Conservation (phyloP, 768 basidiomycete genomes). For the Thelephora ganbajun region DNA sequence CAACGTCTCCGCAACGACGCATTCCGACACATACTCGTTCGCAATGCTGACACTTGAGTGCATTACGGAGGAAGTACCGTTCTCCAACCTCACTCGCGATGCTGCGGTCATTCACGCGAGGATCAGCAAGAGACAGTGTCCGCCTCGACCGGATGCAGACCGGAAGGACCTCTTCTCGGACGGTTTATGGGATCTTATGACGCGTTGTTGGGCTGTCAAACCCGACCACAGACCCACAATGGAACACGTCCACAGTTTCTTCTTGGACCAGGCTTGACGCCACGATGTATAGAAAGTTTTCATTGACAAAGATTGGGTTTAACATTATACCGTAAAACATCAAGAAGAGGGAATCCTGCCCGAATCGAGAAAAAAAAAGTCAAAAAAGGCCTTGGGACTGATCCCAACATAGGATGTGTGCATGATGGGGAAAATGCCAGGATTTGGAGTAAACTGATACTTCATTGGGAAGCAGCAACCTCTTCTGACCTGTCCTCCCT, state of each 20-base stretch:
- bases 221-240: slow-evolving; percentile 27
- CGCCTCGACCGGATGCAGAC: slow-evolving; percentile 26
- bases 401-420: too few species aligned
- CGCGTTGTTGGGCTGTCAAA: slow-evolving; percentile 30
- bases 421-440: too few species aligned
- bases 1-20: slow-evolving; percentile 27
- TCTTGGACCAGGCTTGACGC: neutral
- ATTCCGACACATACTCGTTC: slow-evolving; percentile 42
- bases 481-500: neutral
- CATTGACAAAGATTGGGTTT: neutral
- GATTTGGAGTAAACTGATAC: too few species aligned
- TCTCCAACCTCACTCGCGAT: slow-evolving; percentile 33
- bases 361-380: too few species aligned
- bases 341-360: too few species aligned
- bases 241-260: slow-evolving; percentile 16
- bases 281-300: neutral
- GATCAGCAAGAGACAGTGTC: slow-evolving; percentile 21
- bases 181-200: slow-evolving; percentile 31
- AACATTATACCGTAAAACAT: too few species aligned
- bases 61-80: slow-evolving; percentile 38
- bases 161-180: slow-evolving; percentile 28
- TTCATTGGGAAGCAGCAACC: neutral
- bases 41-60: slow-evolving; percentile 50
- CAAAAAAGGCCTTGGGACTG: too few species aligned
- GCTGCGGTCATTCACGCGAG: slow-evolving; percentile 35